These are phyloP conservation scores for Trichoderma brevicompactum DNA, from an alignment of 2,329 filamentous ascomycete species.

Conservation along the genomic window DNA sequence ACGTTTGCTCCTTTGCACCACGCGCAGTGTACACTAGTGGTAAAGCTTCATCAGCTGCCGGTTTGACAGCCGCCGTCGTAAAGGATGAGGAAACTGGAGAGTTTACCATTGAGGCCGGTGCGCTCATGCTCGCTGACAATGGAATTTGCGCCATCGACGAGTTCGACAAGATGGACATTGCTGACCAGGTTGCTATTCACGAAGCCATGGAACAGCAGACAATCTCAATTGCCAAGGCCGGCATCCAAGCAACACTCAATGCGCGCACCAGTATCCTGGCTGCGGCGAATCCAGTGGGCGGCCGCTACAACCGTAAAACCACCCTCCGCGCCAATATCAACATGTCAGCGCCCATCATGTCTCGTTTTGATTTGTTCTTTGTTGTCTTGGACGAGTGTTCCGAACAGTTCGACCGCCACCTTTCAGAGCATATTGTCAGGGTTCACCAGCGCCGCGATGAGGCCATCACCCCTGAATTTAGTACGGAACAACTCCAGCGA, in stretches of 20 bases:
- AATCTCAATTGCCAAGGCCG: slow-evolving; percentile 97
- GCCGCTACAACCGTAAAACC: slow-evolving; percentile 95
- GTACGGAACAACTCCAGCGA: slow-evolving; percentile 92
- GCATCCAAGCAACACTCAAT: slow-evolving; percentile 96
- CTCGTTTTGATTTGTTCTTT: slow-evolving; percentile 98
- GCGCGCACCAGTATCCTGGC: slow-evolving; percentile 94
- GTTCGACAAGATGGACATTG: slow-evolving; percentile 99
- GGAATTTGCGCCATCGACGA: slow-evolving; percentile 98
- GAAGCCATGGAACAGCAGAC: slow-evolving; percentile 99
- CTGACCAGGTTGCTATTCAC: slow-evolving; percentile 96
- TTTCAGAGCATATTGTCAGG: slow-evolving; percentile 92
- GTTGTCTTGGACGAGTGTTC: slow-evolving; percentile 97
- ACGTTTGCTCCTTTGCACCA: slow-evolving; percentile 95
- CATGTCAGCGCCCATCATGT: slow-evolving; percentile 99
- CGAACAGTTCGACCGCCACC: slow-evolving; percentile 83
- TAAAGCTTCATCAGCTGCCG: slow-evolving; percentile 94
- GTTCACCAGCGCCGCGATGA: slow-evolving; percentile 93
- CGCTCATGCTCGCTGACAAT: slow-evolving; percentile 95
- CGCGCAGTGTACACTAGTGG: slow-evolving; percentile 97
- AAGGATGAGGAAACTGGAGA: slow-evolving; percentile 99
- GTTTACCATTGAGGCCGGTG: slow-evolving; percentile 97
- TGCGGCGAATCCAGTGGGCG: slow-evolving; percentile 92
- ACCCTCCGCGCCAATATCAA: slow-evolving; percentile 95
- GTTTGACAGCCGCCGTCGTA: slow-evolving; percentile 94
- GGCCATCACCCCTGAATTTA: slow-evolving; percentile 90